Evolutionary conservation across 1,284 basidiomycete species (phyloP).

Genomic region (Cryptococcus neoformans): DNA sequence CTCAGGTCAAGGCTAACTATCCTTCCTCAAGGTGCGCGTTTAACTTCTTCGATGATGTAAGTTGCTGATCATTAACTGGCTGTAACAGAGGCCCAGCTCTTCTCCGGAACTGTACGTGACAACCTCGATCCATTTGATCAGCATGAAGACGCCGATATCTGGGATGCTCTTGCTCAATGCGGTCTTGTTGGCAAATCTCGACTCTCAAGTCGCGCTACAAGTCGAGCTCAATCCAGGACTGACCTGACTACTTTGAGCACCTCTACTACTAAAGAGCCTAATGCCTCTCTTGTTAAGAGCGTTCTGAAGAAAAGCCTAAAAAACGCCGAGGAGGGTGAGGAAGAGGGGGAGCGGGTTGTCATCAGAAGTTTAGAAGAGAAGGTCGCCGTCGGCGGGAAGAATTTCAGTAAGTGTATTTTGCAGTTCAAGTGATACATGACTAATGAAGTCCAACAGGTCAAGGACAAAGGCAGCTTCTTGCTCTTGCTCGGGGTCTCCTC

Average conservation of each 20-base stretch:
- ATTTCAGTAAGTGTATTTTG: slow-evolving; percentile 30
- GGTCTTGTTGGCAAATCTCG: slow-evolving; percentile 42
- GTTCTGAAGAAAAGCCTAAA: slow-evolving; percentile 12
- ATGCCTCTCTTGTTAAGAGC: slow-evolving; percentile 1
- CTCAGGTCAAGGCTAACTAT: slow-evolving; percentile 55
- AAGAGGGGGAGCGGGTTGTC: slow-evolving; percentile 47
- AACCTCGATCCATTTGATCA: slow-evolving; percentile 54
- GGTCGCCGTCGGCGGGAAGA: slow-evolving; percentile 53
- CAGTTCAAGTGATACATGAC: background rate
- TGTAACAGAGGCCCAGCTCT: slow-evolving; percentile 49
- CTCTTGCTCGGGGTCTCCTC: slow-evolving; percentile 56
- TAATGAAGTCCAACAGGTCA: slow-evolving; percentile 44
- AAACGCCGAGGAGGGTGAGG: slow-evolving; percentile 14
- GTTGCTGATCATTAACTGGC: background rate
- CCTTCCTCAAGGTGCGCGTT: slow-evolving; percentile 50
- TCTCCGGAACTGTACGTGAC: slow-evolving; percentile 50
- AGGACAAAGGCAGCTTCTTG: slow-evolving; percentile 57
- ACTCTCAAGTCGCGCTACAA: slow-evolving; percentile 25
- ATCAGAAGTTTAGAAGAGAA: slow-evolving; percentile 53
- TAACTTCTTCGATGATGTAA: background rate
- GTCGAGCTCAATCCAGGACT: slow-evolving; percentile 12
- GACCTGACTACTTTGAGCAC: slow-evolving; percentile 1
- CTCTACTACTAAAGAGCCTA: slow-evolving; percentile 1
- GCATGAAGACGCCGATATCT: slow-evolving; percentile 53
- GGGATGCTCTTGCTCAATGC: slow-evolving; percentile 54